These are phyloP conservation scores for Aspergillus carbonarius DNA, from an alignment of 2,329 filamentous ascomycete genomes.

Conservation along the genomic window DNA sequence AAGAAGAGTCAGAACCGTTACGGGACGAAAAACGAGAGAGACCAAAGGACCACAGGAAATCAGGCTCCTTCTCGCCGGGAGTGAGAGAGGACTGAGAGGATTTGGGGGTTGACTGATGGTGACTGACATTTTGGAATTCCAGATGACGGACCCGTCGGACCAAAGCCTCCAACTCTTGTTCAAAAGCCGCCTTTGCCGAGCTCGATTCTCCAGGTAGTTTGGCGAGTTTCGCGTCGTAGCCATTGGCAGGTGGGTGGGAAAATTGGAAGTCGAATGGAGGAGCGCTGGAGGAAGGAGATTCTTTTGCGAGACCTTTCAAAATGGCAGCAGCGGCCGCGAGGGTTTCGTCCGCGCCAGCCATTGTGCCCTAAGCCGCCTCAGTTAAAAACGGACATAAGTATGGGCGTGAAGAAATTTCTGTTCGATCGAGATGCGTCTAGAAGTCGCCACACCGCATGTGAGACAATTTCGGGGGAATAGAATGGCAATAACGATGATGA, in stretches of 20 bases:
- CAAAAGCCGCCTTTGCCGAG: conserved; percentile 73
- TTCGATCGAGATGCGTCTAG: conserved; percentile 7
- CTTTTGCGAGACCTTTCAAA: conserved; percentile 47
- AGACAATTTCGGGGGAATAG: not conserved
- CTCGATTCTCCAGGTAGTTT: conserved; percentile 75
- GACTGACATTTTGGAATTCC: conserved; percentile 69
- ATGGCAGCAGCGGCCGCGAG: conserved; percentile 48
- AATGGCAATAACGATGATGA: not conserved
- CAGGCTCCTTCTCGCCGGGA: conserved; percentile 49
- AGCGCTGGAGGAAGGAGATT: conserved; percentile 34
- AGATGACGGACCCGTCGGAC: conserved; percentile 75
- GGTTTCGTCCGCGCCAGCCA: conserved; percentile 50
- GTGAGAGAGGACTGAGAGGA: conserved; percentile 58
- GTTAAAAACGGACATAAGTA: conserved; percentile 25
- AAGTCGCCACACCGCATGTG: conserved; percentile 3
- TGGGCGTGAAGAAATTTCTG: conserved; percentile 6
- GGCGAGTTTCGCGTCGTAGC: conserved; percentile 54
- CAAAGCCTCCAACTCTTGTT: conserved; percentile 78
- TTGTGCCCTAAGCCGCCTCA: conserved; percentile 37
- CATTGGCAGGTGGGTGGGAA: conserved; percentile 45
- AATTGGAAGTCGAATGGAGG: conserved; percentile 38
- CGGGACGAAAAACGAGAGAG: conserved; percentile 34
- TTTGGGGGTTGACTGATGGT: conserved; percentile 81
- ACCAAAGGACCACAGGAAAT: conserved; percentile 36
- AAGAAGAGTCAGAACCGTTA: conserved; percentile 36